A percentile compares a stretch with the other conserved stretches of the same genome.
Conservation (phyloP, 805 yeast genomes). For the Wickerhamiella slavikovae region DNA sequence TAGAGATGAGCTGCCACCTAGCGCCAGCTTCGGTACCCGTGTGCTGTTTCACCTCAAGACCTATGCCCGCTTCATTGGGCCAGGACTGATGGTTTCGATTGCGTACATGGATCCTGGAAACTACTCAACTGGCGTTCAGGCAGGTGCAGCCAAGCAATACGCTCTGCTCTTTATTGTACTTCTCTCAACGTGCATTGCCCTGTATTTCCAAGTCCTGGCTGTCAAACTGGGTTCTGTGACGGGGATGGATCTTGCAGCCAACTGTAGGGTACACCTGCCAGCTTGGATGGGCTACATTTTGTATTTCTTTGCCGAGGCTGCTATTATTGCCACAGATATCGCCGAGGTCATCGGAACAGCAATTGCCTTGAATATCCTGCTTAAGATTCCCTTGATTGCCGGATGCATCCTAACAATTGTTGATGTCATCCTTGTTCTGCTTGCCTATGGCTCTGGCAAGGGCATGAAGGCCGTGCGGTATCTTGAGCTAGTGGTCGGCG, state of each 20-base stretch:
- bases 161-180: constrained; percentile 59
- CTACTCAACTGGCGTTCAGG: constrained; percentile 84
- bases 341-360: constrained; percentile 99
- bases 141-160: constrained; percentile 74
- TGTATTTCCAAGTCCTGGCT: constrained; percentile 64
- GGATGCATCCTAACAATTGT: constrained; percentile 75
- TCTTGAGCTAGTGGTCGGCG: constrained; percentile 65
- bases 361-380: constrained; percentile 66
- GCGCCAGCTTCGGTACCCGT: neutral
- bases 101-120: constrained; percentile 98
- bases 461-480: constrained; percentile 56
- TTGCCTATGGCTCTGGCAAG: constrained; percentile 78
- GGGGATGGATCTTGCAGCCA: constrained; percentile 77
- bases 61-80: constrained; percentile 61
- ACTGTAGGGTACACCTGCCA: constrained; percentile 60
- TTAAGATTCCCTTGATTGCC: constrained; percentile 54
- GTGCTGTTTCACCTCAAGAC: constrained; percentile 15
- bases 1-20: neutral
- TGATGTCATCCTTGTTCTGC: constrained; percentile 66
- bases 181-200: constrained; percentile 68
- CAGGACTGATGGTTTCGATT: constrained; percentile 86
- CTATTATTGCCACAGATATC: constrained; percentile 86
- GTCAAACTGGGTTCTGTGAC: constrained; percentile 86
- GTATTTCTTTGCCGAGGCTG: constrained; percentile 67
- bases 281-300: constrained; percentile 27